Evolutionary conservation across 78 protist species (phyloP), one percentile per base, ranked within the genome.

Genomic region (Dictyostelium brefeldianum): DNA sequence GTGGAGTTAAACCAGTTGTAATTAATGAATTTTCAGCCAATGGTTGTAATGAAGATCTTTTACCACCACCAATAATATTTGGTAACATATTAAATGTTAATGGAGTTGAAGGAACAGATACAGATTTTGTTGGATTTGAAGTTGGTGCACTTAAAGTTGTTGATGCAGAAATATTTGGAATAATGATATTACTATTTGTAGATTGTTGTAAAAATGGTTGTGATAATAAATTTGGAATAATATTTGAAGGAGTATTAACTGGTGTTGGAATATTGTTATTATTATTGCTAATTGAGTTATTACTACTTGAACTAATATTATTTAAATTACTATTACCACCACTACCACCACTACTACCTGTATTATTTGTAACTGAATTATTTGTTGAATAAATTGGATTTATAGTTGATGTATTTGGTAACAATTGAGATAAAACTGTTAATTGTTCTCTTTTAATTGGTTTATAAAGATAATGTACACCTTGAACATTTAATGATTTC

Each of bases 371-470:
- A 36, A n/a, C 12, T 7, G 22, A 27, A 43, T 36, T 36, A n/a
- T 36, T 53, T 20, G 17, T 43, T 46, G 80, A 46, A 73, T 36
- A 46, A 25, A 46, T n/a, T 20, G 80, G 80, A 43, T 73, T 73
- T 1, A 20, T 73, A 3, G 56, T 73, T 73, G 80, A 46, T 11
- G 80, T 73, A 46, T 36, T 73, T 73, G 80, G 50, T 46, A 73
- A 43, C 12, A 70, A 46, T 18, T 82, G 90, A 9, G 90, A 62
- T 18, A 83, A 53, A 10, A 48, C 12, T 17, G 59, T 29, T 25
- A 83, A 48, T 73, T 83, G 91, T 56, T 83, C 91, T 29, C 77
- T 83, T 83, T 83, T 83, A 56, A 83, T 69, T 27, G 91, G 91
- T 83, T 83, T 83, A 73, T 59, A 83, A 7, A 81, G 47, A 14